A percentile compares a stretch with the other conserved stretches of the same genome.
phyloP scores from a whole-genome alignment of 441 rosid species.

The Omphalea diandra region DNA sequence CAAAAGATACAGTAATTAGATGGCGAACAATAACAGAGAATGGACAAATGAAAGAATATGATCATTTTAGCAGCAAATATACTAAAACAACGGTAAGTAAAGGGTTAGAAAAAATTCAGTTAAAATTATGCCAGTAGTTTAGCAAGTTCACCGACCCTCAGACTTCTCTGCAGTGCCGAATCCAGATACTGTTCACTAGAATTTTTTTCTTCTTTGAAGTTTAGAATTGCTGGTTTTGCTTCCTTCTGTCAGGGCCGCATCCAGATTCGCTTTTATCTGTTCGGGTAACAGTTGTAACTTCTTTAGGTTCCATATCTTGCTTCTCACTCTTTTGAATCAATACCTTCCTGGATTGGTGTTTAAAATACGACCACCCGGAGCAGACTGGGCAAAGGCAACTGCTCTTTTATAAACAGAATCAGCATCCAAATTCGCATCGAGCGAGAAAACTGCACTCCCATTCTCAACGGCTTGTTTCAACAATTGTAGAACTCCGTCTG shows the following conservation, averaged over 20 bases:
- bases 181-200: slow-evolving; percentile 30
- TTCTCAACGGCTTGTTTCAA: slow-evolving; percentile 65
- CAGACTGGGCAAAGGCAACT: slow-evolving; percentile 53
- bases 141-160: slow-evolving; percentile 79
- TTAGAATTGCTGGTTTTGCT: slow-evolving; percentile 25
- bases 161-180: slow-evolving; percentile 49
- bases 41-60: not conserved
- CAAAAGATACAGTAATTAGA: too few species aligned
- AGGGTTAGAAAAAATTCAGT: not conserved
- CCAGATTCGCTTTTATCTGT: slow-evolving; percentile 25
- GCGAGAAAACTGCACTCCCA: slow-evolving; percentile 63
- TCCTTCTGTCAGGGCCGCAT: slow-evolving; percentile 26
- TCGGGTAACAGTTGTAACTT: slow-evolving; percentile 20
- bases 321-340: slow-evolving; percentile 34
- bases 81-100: not conserved
- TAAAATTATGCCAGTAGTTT: slow-evolving; percentile 52
- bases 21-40: not conserved
- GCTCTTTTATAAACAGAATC: slow-evolving; percentile 54
- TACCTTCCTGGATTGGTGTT: slow-evolving; percentile 36
- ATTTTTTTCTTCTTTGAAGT: slow-evolving; percentile 19
- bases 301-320: slow-evolving; percentile 35
- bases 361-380: slow-evolving; percentile 59
- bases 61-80: not conserved
- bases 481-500: slow-evolving; percentile 44
- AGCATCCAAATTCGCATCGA: slow-evolving; percentile 49